These are phyloP conservation scores for Trifolium repens DNA, from an alignment of 306 rosid genomes.

Conservation along the genomic window DNA sequence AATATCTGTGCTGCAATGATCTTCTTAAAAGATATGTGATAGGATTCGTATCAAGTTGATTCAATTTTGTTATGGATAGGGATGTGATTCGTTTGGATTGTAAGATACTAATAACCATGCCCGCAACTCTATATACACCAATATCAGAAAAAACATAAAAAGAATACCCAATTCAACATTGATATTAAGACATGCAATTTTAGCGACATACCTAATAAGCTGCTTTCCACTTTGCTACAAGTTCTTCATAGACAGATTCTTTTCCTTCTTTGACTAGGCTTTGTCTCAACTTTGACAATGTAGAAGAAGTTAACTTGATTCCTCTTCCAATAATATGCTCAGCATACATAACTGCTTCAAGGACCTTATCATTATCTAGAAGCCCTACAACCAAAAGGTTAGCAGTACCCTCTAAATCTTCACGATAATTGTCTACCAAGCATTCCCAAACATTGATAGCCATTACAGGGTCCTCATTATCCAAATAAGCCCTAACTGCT, in stretches of 20 bases:
- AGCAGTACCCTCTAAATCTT: slow-evolving; percentile 57
- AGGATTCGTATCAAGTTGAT: background rate
- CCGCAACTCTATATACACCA: background rate
- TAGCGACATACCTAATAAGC: slow-evolving; percentile 32
- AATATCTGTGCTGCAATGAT: background rate
- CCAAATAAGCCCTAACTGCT: slow-evolving; percentile 57
- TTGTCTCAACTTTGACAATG: slow-evolving; percentile 64
- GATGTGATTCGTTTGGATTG: background rate
- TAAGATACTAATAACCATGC: background rate
- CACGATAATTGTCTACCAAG: slow-evolving; percentile 49
- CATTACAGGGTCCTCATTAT: slow-evolving; percentile 52
- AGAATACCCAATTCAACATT: background rate
- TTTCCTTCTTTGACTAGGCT: slow-evolving; percentile 58
- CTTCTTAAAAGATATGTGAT: background rate
- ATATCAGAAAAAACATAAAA: background rate
- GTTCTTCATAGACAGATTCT: slow-evolving; percentile 53
- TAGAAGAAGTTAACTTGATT: slow-evolving; percentile 56
- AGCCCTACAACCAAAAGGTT: slow-evolving; percentile 61
- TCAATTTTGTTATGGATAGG: background rate
- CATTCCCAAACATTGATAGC: slow-evolving; percentile 68
- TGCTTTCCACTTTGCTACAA: slow-evolving; percentile 58
- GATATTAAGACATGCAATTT: background rate
- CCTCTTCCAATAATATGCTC: slow-evolving; percentile 65
- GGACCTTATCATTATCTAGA: slow-evolving; percentile 51
- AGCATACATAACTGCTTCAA: slow-evolving; percentile 73